Conservation (phyloP, 306 rosid genomes). For the Albizia julibrissin region DNA sequence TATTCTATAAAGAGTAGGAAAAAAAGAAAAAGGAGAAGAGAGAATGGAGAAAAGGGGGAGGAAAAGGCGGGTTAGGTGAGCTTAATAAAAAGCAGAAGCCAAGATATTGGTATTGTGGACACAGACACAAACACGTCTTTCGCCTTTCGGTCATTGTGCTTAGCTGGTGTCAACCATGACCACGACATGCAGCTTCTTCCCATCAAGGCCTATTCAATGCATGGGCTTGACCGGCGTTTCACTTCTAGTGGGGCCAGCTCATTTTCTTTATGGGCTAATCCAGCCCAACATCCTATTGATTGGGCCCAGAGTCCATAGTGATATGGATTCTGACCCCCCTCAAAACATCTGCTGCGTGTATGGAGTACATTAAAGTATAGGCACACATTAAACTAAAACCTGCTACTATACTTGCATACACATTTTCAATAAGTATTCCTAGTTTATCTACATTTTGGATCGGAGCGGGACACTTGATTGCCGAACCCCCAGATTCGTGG, state of each 20-base stretch:
- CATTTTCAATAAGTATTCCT: background rate
- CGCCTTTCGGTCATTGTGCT: background rate
- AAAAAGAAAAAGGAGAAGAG: background rate
- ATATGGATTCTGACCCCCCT: background rate
- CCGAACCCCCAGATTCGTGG: background rate
- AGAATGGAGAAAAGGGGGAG: background rate
- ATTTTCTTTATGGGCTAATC: background rate
- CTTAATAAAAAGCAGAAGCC: background rate
- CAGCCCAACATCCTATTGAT: background rate
- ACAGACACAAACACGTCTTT: background rate
- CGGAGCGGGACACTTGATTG: background rate
- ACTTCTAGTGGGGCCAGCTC: background rate
- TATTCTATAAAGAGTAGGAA: background rate
- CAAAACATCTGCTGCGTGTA: background rate
- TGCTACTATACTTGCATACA: background rate
- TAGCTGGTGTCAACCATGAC: slow-evolving; percentile 19
- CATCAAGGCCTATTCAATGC: background rate
- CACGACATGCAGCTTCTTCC: background rate
- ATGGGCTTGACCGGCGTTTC: background rate
- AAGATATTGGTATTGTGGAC: background rate
- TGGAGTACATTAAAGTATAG: background rate
- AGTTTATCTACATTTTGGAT: background rate
- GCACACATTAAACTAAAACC: background rate
- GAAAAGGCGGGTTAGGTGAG: background rate
- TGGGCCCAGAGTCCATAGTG: background rate